Conservation (phyloP, 1,284 basidiomycete species). For the Abortiporus biennis region DNA sequence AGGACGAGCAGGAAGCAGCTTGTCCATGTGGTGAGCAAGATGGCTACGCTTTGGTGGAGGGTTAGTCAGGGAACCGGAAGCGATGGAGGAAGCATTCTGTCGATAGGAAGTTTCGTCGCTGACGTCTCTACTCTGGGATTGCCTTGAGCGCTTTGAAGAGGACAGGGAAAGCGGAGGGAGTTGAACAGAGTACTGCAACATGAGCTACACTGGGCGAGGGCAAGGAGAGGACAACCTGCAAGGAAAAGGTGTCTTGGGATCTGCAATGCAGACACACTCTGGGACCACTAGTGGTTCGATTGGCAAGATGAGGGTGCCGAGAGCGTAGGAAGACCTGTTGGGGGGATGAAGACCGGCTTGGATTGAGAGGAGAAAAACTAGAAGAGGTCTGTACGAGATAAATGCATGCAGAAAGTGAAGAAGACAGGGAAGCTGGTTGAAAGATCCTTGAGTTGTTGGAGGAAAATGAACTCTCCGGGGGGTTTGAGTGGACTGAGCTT, state of each 20-base stretch:
- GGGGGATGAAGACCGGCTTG: too few relatives aligned
- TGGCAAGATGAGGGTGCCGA: too few relatives aligned
- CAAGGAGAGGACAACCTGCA: too few relatives aligned
- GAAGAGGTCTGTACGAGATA: too few relatives aligned
- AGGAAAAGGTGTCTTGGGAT: too few relatives aligned
- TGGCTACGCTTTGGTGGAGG: slow-evolving; percentile 16
- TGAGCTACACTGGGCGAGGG: slow-evolving; percentile 26
- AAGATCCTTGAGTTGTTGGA: too few relatives aligned
- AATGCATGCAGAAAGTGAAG: slow-evolving; percentile 25
- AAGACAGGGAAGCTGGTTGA: slow-evolving; percentile 17
- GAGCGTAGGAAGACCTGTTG: too few relatives aligned
- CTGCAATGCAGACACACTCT: too few relatives aligned
- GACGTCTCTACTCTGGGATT: slow-evolving; percentile 20
- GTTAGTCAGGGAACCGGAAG: slow-evolving; percentile 1
- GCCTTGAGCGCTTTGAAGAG: slow-evolving; percentile 21
- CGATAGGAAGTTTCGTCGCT: slow-evolving; percentile 17
- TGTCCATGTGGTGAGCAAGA: slow-evolving; percentile 16
- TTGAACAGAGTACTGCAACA: slow-evolving; percentile 64
- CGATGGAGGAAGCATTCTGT: slow-evolving; percentile 20
- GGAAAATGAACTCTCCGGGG: too few relatives aligned
- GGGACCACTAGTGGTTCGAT: too few relatives aligned
- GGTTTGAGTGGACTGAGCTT: too few relatives aligned
- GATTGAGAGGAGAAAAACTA: too few relatives aligned
- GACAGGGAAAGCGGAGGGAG: slow-evolving; percentile 46
- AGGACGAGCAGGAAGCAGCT: slow-evolving; percentile 22